Base-by-base conservation (phyloP, 805 yeast genomes). In the Saturnispora diversa region DNA sequence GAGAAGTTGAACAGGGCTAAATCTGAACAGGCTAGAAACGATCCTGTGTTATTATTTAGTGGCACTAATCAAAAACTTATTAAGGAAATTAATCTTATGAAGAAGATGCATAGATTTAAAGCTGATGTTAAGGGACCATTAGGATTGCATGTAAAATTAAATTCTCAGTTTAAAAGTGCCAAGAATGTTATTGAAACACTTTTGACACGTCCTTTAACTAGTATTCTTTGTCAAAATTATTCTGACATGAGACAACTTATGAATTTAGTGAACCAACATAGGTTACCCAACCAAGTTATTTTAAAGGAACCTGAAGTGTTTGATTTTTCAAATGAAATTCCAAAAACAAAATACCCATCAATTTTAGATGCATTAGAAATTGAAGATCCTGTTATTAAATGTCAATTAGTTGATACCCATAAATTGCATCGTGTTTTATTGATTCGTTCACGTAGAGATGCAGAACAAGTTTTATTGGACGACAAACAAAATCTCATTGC, bases 91-190 rank as follows among this genome's bases (percentile, higher is more conserved):
- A 47, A 59, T 11, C 35, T 48, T 0, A 12, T 31, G 26, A 39
- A 25, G n/a, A 17, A 16, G 6, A 27, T 12, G 7, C 39, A 44
- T 5, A 50, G 58, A 12, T 78, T 73, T 67, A 68, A 66, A 13
- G 50, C 57, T 2, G 53, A 52, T 26, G 94, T 95, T 0, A 58
- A 80, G 13, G 97, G 97, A 0, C 98, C 98, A 0, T 47, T 90
- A 2, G 96, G 95, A 1, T 48, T 66, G 3, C 62, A 63, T 44
- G 65, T 86, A 2, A 65, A 72, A 4, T 63, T 90, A 11, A 81
- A 75, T 51, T 55, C 62, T 1, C 77, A 70, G 7, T 74, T 60
- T 50, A 60, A 66, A 16, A 55, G 63, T 22, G 88, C 86, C 86
- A 60, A 69, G 5, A 70, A 70, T 19, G 58, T 81, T 4, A 54